These are phyloP conservation scores for Hortiboletus rubellus DNA, from an alignment of 1,284 basidiomycete species.

Conservation along the genomic window DNA sequence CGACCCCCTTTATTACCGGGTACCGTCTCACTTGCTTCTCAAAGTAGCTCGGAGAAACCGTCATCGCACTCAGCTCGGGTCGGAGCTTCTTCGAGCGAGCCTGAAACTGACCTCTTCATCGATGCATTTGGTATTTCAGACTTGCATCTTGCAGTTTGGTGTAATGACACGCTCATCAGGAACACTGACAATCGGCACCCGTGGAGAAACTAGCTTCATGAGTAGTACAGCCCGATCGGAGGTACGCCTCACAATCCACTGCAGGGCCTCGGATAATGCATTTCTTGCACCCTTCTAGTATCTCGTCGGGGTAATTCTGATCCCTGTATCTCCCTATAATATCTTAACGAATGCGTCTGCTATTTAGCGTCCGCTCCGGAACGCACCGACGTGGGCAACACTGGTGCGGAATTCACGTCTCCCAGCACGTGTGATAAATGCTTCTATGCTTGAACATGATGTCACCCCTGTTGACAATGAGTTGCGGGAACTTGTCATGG, in stretches of 20 bases:
- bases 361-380: slow-evolving; percentile 18
- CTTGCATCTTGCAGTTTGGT: neutral
- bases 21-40: slow-evolving; percentile 20
- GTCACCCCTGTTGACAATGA: slow-evolving; percentile 33
- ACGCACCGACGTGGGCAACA: slow-evolving; percentile 21
- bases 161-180: slow-evolving; percentile 37
- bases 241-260: slow-evolving; percentile 37
- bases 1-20: slow-evolving; percentile 47
- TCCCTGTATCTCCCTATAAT: slow-evolving; percentile 7
- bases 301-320: slow-evolving; percentile 46
- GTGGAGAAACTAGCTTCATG: slow-evolving; percentile 57
- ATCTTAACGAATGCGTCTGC: neutral
- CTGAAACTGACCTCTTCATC: slow-evolving; percentile 48
- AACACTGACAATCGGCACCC: slow-evolving; percentile 55
- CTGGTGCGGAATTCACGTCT: slow-evolving; percentile 33
- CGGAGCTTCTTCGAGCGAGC: slow-evolving; percentile 4
- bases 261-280: neutral
- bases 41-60: slow-evolving; percentile 12
- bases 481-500: slow-evolving; percentile 42
- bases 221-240: slow-evolving; percentile 66
- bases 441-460: slow-evolving; percentile 36
- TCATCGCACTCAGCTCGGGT: neutral
- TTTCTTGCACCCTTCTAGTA: slow-evolving; percentile 39
- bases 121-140: slow-evolving; percentile 54
- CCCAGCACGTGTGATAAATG: slow-evolving; percentile 34